Percentiles rank a stretch among this genome's conserved stretches.
These are phyloP conservation scores for Salix udensis DNA, from an alignment of 345 rosid genomes.

Conservation along the genomic window DNA sequence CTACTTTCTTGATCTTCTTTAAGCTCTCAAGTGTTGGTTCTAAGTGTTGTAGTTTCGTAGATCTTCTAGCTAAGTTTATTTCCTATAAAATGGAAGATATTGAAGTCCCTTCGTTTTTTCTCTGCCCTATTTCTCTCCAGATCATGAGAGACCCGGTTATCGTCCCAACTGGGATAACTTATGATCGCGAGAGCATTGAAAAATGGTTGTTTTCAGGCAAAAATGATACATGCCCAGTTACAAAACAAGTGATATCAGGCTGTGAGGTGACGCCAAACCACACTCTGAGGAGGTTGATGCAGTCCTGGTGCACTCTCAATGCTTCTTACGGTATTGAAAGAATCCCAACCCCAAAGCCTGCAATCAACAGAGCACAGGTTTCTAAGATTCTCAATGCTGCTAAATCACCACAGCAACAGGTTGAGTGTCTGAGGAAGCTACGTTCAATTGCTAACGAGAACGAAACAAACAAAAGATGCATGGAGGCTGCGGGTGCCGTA, in stretches of 20 bases:
- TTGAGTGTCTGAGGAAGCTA: conserved; percentile 48
- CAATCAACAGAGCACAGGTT: conserved; percentile 51
- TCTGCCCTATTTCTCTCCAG: conserved; percentile 68
- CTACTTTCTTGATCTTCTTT: not conserved
- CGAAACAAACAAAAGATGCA: conserved; percentile 56
- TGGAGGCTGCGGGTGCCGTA: conserved; percentile 65
- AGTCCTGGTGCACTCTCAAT: conserved; percentile 87
- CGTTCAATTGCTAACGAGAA: conserved; percentile 52
- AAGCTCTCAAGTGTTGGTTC: not conserved
- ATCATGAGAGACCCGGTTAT: conserved; percentile 78
- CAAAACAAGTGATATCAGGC: conserved; percentile 54
- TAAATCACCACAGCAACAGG: conserved; percentile 39
- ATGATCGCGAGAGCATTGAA: conserved; percentile 66
- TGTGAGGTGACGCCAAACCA: conserved; percentile 79
- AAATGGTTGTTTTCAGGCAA: conserved; percentile 56
- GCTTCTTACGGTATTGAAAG: conserved; percentile 76
- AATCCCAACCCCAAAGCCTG: conserved; percentile 85
- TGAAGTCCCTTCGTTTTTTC: conserved; percentile 56
- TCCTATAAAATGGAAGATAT: conserved; percentile 48
- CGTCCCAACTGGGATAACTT: conserved; percentile 60
- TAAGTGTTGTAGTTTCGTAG: not conserved
- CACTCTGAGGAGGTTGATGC: conserved; percentile 78
- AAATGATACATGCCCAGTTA: conserved; percentile 57
- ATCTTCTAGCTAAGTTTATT: not conserved
- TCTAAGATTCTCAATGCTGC: conserved; percentile 51